Base-by-base conservation (phyloP, 2,329 filamentous ascomycete species). In the Colletotrichum theobromicola region DNA sequence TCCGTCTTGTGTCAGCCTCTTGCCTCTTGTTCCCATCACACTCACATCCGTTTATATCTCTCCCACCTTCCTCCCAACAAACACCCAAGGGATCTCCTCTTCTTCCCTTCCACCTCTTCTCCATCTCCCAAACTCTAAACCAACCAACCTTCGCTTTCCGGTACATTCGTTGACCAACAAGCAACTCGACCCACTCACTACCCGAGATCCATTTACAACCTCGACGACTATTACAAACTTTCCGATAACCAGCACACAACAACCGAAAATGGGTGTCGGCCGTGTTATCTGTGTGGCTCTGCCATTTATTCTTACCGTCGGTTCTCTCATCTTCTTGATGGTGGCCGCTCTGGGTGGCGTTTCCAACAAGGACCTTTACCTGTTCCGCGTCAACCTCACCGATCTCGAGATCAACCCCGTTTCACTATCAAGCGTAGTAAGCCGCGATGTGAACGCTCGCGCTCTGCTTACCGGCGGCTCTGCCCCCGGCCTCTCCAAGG, bases 211-310 rank as follows among this genome's bases (percentile, higher is more conserved):
- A 66, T 46, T 30, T 67, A 70, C 34, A 68, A 28, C 24, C 35
- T 30, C 26, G 10, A 50, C 26, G 21, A 63, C 42, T 24, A 34
- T 18, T 16, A 46, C 32, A 10, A 46, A 26, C 55, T 42, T 28
- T 65, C 37, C 72, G 30, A 61, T 35, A 61, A 76, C 71, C 76
- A 72, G 75, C 69, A 81, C 74, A 70, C 81, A 80, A 81, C 77
- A 77, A 70, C 83, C 82, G 57, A n/a, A 53, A 77, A 90, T 90
- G 88, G 84, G 93, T 86, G 88, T 90, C 81, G 96, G 95, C 79
- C 92, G 96, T 81, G 91, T 96, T 80, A 87, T 94, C 83, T 98
- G 95, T 86, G 97, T 98, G 85, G 91, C 94, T 85, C 88, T 95
- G 87, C 96, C 96, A 75, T 95, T 98, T 85, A 88, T 91, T 77